A percentile compares a stretch with the other conserved stretches of the same genome.
Conservation (phyloP, 2,329 filamentous ascomycete species). For the Cladophialophora carrionii region DNA sequence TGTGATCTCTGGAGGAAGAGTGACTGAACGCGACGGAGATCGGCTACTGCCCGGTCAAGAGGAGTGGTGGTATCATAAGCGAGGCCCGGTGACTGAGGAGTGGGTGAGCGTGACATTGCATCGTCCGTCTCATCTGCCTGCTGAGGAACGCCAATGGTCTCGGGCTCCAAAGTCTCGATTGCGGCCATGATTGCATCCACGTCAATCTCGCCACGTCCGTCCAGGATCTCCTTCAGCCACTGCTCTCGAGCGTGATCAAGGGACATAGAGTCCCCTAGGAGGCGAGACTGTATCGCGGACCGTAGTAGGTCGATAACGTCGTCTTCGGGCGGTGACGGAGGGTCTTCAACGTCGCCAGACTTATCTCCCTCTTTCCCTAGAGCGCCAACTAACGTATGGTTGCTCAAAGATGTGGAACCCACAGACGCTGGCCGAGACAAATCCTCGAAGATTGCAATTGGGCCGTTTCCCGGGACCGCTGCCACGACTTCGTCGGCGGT, state of each 20-base stretch:
- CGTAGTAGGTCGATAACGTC: slow-evolving; percentile 23
- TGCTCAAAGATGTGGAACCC: slow-evolving; percentile 1
- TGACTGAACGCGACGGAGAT: slow-evolving; percentile 23
- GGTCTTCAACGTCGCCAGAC: slow-evolving; percentile 1
- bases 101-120: slow-evolving; percentile 11
- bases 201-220: slow-evolving; percentile 40
- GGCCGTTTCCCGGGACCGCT: slow-evolving; percentile 24
- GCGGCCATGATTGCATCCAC: slow-evolving; percentile 27
- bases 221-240: slow-evolving; percentile 61
- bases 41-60: slow-evolving; percentile 26
- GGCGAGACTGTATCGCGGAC: slow-evolving; percentile 24
- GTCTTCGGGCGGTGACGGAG: slow-evolving; percentile 6
- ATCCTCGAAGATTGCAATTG: slow-evolving; percentile 26
- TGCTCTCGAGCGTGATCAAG: slow-evolving; percentile 54
- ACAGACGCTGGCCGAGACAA: slow-evolving; percentile 4
- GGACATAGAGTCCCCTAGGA: slow-evolving; percentile 17
- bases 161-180: slow-evolving; percentile 20
- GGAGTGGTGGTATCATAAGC: slow-evolving; percentile 14
- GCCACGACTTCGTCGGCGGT: slow-evolving; percentile 60
- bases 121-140: slow-evolving; percentile 5
- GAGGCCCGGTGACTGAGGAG: slow-evolving; percentile 1
- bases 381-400: slow-evolving; percentile 9
- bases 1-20: slow-evolving; percentile 27
- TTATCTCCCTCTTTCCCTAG: slow-evolving; percentile 41
- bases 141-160: slow-evolving; percentile 5